A percentile compares a stretch with the other conserved stretches of the same genome.
These are phyloP conservation scores for Epichloe hybrida DNA, from an alignment of 2,329 filamentous ascomycete genomes.

Conservation along the genomic window DNA sequence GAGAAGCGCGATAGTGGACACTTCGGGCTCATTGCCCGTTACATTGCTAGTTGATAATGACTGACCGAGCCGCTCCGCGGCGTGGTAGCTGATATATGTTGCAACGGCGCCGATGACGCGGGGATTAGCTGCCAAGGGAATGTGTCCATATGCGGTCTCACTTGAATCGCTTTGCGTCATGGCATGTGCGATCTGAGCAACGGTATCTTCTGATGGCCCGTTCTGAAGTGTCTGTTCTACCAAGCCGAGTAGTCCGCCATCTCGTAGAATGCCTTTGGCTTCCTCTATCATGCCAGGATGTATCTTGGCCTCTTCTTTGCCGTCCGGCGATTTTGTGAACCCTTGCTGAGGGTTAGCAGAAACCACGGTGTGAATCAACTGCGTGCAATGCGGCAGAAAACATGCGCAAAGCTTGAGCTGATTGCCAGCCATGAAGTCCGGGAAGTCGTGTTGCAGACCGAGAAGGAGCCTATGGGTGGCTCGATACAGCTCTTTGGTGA, in stretches of 20 bases:
- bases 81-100: constrained; percentile 66
- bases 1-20: constrained; percentile 61
- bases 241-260: constrained; percentile 43
- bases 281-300: constrained; percentile 54
- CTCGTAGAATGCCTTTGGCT: constrained; percentile 38
- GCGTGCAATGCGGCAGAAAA: constrained; percentile 72
- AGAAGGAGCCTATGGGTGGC: constrained; percentile 71
- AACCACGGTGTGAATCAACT: constrained; percentile 79
- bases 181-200: constrained; percentile 64
- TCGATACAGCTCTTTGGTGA: constrained; percentile 73
- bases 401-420: constrained; percentile 69
- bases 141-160: constrained; percentile 51
- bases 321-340: constrained; percentile 53
- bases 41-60: constrained; percentile 44
- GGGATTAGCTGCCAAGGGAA: constrained; percentile 54
- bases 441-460: constrained; percentile 84
- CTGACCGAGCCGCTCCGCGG: constrained; percentile 44
- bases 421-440: constrained; percentile 82
- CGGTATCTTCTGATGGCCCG: constrained; percentile 55
- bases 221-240: constrained; percentile 44
- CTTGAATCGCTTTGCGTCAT: constrained; percentile 47
- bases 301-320: constrained; percentile 59
- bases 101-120: constrained; percentile 68
- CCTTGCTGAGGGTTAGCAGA: constrained; percentile 61
- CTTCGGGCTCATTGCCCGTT: constrained; percentile 35